Evolutionary conservation across 2,329 filamentous ascomycete species (phyloP).

Genomic region (Diaporthe destruens): DNA sequence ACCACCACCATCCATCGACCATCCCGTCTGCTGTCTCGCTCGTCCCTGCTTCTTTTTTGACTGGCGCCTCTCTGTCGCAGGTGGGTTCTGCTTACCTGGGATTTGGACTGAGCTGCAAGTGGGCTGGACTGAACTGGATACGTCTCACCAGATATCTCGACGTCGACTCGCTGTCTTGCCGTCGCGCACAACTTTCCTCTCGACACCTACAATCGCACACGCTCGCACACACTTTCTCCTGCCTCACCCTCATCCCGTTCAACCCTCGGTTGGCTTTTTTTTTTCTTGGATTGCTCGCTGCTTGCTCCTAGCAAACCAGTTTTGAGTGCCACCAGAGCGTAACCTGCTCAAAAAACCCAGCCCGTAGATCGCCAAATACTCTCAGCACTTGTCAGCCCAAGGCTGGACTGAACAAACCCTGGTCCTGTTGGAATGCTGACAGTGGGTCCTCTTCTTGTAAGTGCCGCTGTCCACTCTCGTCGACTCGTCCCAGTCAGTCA

Average conservation of each 20-base stretch:
- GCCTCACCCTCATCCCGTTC: neutral
- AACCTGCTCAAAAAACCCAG: neutral
- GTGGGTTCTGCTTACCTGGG: neutral
- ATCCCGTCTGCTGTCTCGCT: conserved; percentile 23
- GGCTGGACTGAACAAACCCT: conserved; percentile 18
- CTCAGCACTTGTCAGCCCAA: neutral
- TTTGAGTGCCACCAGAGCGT: neutral
- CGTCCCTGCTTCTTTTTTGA: conserved; percentile 11
- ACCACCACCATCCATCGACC: neutral
- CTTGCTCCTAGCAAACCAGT: conserved; percentile 24
- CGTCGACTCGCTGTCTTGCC: conserved; percentile 15
- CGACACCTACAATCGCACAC: conserved; percentile 15
- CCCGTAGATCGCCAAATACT: neutral
- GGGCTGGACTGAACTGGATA: neutral
- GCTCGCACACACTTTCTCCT: neutral
- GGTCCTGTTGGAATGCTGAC: conserved; percentile 33
- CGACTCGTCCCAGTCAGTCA: conserved; percentile 1
- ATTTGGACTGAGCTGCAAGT: neutral
- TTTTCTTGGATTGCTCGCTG: conserved; percentile 11
- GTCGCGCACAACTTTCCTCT: conserved; percentile 18
- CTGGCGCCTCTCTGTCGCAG: neutral
- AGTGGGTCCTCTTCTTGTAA: conserved; percentile 32
- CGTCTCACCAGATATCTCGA: conserved; percentile 23
- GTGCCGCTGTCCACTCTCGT: conserved; percentile 26
- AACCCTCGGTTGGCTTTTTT: neutral